Conservation (phyloP, 148 eudicot species). For the Camellia sinensis region DNA sequence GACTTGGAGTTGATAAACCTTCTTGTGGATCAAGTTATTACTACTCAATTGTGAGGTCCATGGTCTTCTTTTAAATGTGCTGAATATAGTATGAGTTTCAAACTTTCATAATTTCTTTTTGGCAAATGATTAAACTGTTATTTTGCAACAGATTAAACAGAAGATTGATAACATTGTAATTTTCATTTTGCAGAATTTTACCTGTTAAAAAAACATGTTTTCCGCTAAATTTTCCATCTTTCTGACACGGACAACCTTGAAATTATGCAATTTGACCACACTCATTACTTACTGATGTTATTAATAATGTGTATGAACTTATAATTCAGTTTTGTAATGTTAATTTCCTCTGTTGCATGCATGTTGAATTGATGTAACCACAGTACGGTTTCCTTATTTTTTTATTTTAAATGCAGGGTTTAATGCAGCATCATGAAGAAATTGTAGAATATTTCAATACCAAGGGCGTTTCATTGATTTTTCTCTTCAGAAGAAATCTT, state of each 20-base stretch:
- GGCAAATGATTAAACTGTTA: neutral
- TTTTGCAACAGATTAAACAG: neutral
- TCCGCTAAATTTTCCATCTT: neutral
- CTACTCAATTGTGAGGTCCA: too few species aligned
- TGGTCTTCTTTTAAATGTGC: neutral
- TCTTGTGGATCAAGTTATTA: too few species aligned
- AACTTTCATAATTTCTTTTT: neutral
- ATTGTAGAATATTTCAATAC: conserved; percentile 61
- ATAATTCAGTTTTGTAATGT: neutral
- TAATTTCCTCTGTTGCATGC: neutral
- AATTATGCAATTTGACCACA: neutral
- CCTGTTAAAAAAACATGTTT: neutral
- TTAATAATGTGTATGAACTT: neutral
- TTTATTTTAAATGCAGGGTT: conserved; percentile 48
- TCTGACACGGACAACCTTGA: neutral
- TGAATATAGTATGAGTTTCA: neutral
- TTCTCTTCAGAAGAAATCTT: conserved; percentile 85
- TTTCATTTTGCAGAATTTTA: neutral
- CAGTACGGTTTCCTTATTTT: neutral
- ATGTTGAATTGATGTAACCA: neutral
- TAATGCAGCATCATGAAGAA: conserved; percentile 78
- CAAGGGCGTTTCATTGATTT: conserved; percentile 75
- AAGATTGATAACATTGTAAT: neutral
- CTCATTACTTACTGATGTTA: neutral
- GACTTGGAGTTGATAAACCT: too few species aligned